Evolutionary conservation across 352 stramenopile genomes (phyloP), one percentile per base, ranked within the genome.

Genomic region (Phytophthora pseudosyringae): DNA sequence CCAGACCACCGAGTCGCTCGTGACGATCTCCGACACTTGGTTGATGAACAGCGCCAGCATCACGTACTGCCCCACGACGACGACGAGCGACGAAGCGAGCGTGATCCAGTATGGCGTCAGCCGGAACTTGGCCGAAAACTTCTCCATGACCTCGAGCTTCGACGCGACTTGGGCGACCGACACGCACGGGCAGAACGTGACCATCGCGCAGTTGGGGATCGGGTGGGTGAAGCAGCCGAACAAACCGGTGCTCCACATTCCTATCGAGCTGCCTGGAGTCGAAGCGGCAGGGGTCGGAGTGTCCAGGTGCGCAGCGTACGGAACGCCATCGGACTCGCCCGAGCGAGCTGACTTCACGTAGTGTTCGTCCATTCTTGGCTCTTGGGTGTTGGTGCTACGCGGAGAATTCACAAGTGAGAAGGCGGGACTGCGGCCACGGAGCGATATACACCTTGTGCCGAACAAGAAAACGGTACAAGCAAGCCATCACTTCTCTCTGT

Each of bases 181-280:
- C 4, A 82, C 71, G 55, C 71, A 83, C 12, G 75, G 75, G 26
- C 48, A 74, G 35, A 76, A 66, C 28, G 62, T 70, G 28, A 73
- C 59, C 75, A 78, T 80, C 26, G 44, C 59, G 57, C 68, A 80
- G 36, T 80, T 83, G 16, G 75, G 75, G 18, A 80, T 59, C 3
- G 59, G n/a, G 32, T 78, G 41, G 5, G 55, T 67, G 57, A 83
- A 79, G 55, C 75, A 83, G 25, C 50, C 64, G 16, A 67, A 83
- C 21, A 80, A 40, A 21, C 51, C 55, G 6, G 62, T 62, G 12
- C 59, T 67, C 75, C 75, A 83, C 13, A 45, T 61, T 61, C 52
- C 63, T 3, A 16, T 46, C 10, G 29, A 33, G 33, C 9, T 16
- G 5, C 18, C 40, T 26, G 18, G 26, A 25, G 31, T 49, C n/a